phyloP scores from a whole-genome alignment of 345 rosid species.

The Populus deltoides region DNA sequence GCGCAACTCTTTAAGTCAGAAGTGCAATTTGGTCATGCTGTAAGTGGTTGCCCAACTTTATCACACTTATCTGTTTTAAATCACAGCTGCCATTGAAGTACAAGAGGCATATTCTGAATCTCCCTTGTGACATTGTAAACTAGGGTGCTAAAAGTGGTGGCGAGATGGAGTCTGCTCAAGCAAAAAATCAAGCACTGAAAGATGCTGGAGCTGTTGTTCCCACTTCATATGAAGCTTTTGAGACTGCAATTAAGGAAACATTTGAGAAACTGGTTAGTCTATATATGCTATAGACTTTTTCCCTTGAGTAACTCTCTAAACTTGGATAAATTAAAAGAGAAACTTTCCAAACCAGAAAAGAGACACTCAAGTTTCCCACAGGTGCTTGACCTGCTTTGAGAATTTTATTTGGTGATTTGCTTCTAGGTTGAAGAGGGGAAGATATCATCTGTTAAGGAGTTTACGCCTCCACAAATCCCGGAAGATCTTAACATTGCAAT shows the following conservation, averaged over 20 bases:
- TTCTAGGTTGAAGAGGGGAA: conserved; percentile 71
- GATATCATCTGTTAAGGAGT: conserved; percentile 71
- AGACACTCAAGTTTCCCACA: neutral
- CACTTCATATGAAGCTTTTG: conserved; percentile 83
- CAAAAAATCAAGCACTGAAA: conserved; percentile 85
- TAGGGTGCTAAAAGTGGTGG: conserved; percentile 99
- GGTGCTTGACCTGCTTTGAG: conserved; percentile 4
- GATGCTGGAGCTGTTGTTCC: conserved; percentile 95
- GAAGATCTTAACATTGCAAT: conserved; percentile 92
- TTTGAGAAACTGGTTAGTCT: conserved; percentile 77
- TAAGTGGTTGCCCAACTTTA: conserved; percentile 43
- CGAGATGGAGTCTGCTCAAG: conserved; percentile 98
- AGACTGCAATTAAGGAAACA: conserved; percentile 72
- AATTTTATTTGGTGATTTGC: conserved; percentile 4
- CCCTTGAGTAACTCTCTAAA: neutral
- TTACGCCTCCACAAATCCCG: conserved; percentile 85
- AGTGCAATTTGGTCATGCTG: conserved; percentile 99
- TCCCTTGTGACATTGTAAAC: conserved; percentile 17
- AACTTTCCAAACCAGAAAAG: neutral
- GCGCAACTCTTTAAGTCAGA: conserved; percentile 94
- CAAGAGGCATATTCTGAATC: conserved; percentile 8
- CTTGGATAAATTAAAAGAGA: neutral
- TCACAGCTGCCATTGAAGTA: neutral
- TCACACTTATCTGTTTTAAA: neutral
- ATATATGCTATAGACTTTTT: conserved; percentile 4